Evolutionary conservation across 225 moss, liverwort and hornwort species (phyloP), one percentile per base, ranked within the genome.

Genomic region (Anthoceros angustus): DNA sequence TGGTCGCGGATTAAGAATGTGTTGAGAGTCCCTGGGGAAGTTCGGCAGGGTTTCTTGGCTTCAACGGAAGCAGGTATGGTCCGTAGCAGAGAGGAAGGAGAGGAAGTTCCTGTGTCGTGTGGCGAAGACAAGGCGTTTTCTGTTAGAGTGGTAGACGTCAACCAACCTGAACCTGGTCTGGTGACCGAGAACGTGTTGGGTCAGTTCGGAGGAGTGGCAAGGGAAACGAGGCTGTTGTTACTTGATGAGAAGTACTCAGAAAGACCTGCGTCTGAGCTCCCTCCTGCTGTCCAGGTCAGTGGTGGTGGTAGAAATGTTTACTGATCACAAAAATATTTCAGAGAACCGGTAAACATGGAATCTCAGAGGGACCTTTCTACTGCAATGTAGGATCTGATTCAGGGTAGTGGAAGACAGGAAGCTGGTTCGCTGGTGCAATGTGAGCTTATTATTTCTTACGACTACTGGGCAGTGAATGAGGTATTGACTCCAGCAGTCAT

Each of bases 351-450:
- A 32, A 4, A 32, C 32, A 4, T 32, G 32, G 4, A 32, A 32
- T 32, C 32, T 32, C 5, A 55, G n/a, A n/a, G 23, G n/a, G 23
- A 55, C 55, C 7, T 8, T n/a, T 15, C 10, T 18, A 5, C 18
- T 7, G 18, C n/a, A 18, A 15, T 55, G 55, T 23, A 55, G 55
- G 55, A 55, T 8, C 23, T 55, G 55, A 55, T 55, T 55, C 6
- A 18, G 6, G n/a, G 14, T 18, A 1, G 18, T 15, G 55, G 23
- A 55, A 15, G 14, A 7, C 55, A 55, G 23, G 6, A 20, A 20
- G n/a, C n/a, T 55, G n/a, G 55, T 18, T 23, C 18, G 18, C 55
- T 55, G 55, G 55, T n/a, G 55, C 55, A 55, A 55, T 55, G 55
- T 55, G 55, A 55, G 55, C 55, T 55, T n/a, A 20, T 55, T 55